Base-by-base conservation (phyloP, 306 rosid genomes). In the Malus sylvestris region DNA sequence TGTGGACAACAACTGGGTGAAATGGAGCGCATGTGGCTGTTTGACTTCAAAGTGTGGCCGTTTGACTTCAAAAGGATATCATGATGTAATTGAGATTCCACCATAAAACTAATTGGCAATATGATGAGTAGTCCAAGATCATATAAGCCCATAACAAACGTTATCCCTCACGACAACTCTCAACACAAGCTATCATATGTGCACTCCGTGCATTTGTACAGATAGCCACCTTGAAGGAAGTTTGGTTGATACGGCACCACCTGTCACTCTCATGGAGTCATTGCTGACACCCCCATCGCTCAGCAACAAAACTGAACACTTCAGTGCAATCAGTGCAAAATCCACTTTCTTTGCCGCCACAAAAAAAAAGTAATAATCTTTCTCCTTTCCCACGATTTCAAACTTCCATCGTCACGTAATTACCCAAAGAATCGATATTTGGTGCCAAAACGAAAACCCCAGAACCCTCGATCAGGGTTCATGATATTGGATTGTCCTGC, bases 191-290 rank as follows among this genome's bases (percentile, higher is more conserved):
- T 30, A 30, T 32, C 35, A 32, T 32, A 25, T 0, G 27, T 1
- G 27, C 27, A 27, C 27, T 27, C 27, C 0, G 1, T 27, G 5
- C 1, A 5, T 33, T 4, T 27, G 4, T 8, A n/a, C 0, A n/a
- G 20, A 67, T 4, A 32, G 65, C 29, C 49, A 32, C 64, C 49
- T 53, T 14, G n/a, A 4, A 9, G 25, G 51, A 7, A 11, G 10
- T 18, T 4, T 38, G 1, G 78, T 76, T 3, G 32, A 32, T 13
- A 61, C 11, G 44, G 3, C 4, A 23, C 46, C 27, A 67, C 33
- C 25, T 66, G 88, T 82, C 88, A 80, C 74, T 59, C 27, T 71
- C 52, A 14, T 46, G 16, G 49, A 38, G 29, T 44, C 18, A 5
- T 7, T 14, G 58, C 45, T 20, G 68, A 32, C 69, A 40, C 33